A percentile compares a stretch with the other conserved stretches of the same genome.
Conservation (phyloP, 2,329 filamentous ascomycete species). For the Saccharata proteae region DNA sequence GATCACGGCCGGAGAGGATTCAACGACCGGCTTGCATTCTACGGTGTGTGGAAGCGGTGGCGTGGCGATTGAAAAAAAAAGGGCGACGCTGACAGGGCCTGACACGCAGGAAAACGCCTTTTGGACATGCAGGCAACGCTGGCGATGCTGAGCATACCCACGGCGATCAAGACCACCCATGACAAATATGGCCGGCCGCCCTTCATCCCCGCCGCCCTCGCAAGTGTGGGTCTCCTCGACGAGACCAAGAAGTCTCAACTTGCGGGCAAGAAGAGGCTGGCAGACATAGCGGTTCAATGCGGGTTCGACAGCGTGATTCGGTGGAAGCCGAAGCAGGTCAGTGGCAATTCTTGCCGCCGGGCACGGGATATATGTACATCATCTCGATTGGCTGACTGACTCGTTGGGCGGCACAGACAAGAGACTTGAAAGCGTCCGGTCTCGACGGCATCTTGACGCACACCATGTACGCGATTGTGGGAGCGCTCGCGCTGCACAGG, state of each 20-base stretch:
- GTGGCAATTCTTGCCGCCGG: constrained; percentile 16
- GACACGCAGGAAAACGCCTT: constrained; percentile 46
- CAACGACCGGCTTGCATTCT: constrained; percentile 83
- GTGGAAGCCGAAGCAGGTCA: constrained; percentile 79
- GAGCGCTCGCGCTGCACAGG: constrained; percentile 78
- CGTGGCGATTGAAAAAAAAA: too few relatives aligned
- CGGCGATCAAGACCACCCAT: constrained; percentile 4
- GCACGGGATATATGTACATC: too few relatives aligned
- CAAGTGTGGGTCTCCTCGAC: constrained; percentile 62
- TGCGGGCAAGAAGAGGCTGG: constrained; percentile 53
- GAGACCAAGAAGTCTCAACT: constrained; percentile 47
- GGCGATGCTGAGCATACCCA: constrained; percentile 41
- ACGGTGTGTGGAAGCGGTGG: constrained; percentile 48
- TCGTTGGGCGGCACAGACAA: constrained; percentile 40
- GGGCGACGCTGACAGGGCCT: constrained; percentile 11
- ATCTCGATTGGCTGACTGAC: too few relatives aligned
- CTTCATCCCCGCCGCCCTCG: constrained; percentile 58
- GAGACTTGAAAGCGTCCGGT: constrained; percentile 62
- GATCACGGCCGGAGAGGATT: constrained; percentile 89
- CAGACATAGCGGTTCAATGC: constrained; percentile 54
- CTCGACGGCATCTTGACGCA: constrained; percentile 62
- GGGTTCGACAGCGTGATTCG: constrained; percentile 65
- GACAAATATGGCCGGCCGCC: constrained; percentile 43
- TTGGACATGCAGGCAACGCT: constrained; percentile 54
- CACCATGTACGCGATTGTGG: constrained; percentile 73